Percentiles rank a stretch among this genome's conserved stretches.
Evolutionary conservation across 176 grass and related monocot genomes (phyloP).

Genomic region (Triticum urartu): DNA sequence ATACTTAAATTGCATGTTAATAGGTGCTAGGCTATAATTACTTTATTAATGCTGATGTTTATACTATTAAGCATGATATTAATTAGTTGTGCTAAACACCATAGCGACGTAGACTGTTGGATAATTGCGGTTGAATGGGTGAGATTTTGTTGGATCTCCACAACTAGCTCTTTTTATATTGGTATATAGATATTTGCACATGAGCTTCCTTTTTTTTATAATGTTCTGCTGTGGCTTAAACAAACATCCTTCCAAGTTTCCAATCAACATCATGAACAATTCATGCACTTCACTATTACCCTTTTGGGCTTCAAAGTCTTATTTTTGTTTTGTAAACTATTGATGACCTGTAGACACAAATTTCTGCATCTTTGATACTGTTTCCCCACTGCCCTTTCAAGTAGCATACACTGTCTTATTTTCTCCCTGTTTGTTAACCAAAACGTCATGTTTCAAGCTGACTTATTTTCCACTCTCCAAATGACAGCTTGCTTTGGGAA

Average conservation of each 20-base stretch:
- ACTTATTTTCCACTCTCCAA: neutral
- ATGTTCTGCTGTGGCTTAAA: neutral
- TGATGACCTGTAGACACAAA: neutral
- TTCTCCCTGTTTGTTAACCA: neutral
- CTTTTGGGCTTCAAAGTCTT: neutral
- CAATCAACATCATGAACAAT: neutral
- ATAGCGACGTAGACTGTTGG: no score
- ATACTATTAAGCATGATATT: no score
- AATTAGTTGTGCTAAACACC: no score
- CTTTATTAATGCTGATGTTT: no score
- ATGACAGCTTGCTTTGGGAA: slow-evolving; percentile 36
- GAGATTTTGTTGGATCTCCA: no score
- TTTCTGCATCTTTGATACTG: neutral
- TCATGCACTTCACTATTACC: neutral
- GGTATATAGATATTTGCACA: neutral
- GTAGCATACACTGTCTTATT: neutral
- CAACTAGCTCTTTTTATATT: no score
- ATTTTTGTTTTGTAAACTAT: neutral
- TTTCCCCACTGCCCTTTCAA: neutral
- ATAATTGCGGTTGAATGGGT: no score
- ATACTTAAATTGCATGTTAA: no score
- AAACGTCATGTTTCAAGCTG: slow-evolving; percentile 1
- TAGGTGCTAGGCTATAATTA: no score
- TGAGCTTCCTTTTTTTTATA: neutral
- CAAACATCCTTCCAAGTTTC: neutral